Evolutionary conservation across 2,329 filamentous ascomycete species (phyloP).

Genomic region (Exophiala spinifera): DNA sequence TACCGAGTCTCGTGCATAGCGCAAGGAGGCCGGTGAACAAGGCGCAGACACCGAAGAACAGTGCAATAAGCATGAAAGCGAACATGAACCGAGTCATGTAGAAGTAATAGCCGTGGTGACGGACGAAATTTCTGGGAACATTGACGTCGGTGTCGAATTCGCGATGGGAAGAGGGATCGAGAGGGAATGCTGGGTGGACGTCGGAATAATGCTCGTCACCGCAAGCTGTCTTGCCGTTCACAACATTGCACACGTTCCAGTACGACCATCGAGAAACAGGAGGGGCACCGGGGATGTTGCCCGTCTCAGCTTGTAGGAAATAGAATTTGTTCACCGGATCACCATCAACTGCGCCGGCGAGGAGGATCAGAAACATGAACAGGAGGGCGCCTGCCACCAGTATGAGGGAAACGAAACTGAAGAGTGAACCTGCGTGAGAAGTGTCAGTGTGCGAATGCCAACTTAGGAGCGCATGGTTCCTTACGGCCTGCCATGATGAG

Average conservation of each 20-base stretch:
- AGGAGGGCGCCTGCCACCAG: conserved; percentile 61
- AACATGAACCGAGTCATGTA: conserved; percentile 90
- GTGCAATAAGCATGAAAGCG: conserved; percentile 80
- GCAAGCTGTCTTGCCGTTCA: conserved; percentile 37
- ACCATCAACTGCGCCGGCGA: conserved; percentile 56
- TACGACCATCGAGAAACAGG: conserved; percentile 78
- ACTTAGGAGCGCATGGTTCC: conserved; percentile 8
- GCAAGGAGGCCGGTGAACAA: conserved; percentile 47
- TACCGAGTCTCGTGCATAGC: conserved; percentile 52
- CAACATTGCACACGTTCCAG: conserved; percentile 73
- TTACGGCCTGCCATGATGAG: conserved; percentile 34
- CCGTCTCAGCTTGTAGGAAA: conserved; percentile 79
- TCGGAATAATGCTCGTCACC: conserved; percentile 62
- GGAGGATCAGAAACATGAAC: conserved; percentile 63
- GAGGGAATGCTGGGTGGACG: conserved; percentile 63
- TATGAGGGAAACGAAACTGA: conserved; percentile 58
- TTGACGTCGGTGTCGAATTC: conserved; percentile 59
- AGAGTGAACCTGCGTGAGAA: conserved; percentile 47
- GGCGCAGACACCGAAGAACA: conserved; percentile 64
- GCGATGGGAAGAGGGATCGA: conserved; percentile 52
- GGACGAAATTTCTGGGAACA: conserved; percentile 54
- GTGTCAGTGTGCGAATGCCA: neutral
- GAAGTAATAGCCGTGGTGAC: conserved; percentile 67
- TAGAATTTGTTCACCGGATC: conserved; percentile 70
- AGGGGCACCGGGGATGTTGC: conserved; percentile 66